These are phyloP conservation scores for Trichophyton benhamiae DNA, from an alignment of 2,329 filamentous ascomycete genomes.

Conservation along the genomic window DNA sequence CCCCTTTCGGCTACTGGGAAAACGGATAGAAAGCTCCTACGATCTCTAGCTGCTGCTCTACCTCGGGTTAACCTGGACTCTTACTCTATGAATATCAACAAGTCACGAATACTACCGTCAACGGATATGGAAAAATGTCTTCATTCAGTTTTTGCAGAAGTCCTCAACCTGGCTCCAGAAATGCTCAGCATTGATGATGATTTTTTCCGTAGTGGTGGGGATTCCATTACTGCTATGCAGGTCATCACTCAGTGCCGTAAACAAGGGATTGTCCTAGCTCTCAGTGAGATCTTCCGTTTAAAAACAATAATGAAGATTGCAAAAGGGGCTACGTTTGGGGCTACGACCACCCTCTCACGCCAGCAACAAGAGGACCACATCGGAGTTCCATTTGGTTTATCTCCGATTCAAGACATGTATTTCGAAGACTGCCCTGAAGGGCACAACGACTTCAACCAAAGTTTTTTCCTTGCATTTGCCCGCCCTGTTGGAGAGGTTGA, in stretches of 20 bases:
- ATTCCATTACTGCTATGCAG: conserved; percentile 12
- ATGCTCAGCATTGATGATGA: conserved; percentile 6
- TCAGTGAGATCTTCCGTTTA: conserved; percentile 8
- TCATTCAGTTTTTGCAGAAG: conserved; percentile 21
- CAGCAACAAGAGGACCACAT: conserved; percentile 21
- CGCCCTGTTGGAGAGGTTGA: conserved; percentile 16
- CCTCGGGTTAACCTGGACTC: conserved; percentile 12
- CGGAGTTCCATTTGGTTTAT: conserved; percentile 24
- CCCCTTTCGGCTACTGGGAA: conserved; percentile 25
- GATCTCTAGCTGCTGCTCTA: conserved; percentile 15
- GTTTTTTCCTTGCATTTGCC: conserved; percentile 24
- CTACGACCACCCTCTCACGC: not conserved
- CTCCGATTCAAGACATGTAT: conserved; percentile 30
- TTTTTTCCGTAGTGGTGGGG: conserved; percentile 9
- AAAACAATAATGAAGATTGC: conserved; percentile 6
- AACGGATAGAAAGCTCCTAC: conserved; percentile 23
- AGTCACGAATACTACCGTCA: not conserved
- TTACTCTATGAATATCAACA: not conserved
- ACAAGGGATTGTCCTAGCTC: conserved; percentile 3
- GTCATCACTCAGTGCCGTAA: conserved; percentile 5
- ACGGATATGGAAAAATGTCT: not conserved
- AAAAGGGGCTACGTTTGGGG: not conserved
- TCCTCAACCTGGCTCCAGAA: conserved; percentile 23
- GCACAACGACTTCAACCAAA: conserved; percentile 30
- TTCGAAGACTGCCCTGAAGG: conserved; percentile 24